These are phyloP conservation scores for Raphidocelis subcapitata DNA, from an alignment of 139 green algal genomes.

Conservation along the genomic window DNA sequence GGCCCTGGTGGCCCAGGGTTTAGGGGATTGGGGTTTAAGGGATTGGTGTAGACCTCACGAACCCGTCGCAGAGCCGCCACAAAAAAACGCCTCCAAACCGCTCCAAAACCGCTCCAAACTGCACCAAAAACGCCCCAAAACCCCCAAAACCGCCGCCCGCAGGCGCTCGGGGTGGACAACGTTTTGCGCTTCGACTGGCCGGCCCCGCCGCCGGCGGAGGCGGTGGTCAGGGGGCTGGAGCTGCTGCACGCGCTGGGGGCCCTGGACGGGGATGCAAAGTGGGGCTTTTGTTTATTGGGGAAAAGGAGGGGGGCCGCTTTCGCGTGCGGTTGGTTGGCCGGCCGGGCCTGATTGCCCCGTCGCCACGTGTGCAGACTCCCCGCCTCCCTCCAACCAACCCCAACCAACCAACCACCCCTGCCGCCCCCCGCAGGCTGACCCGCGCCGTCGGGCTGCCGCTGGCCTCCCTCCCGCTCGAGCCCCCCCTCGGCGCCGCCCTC, in stretches of 20 bases:
- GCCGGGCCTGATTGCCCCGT: neutral
- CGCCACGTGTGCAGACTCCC: neutral
- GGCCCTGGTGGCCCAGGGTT: too few species aligned
- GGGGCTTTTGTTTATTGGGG: conserved; percentile 4
- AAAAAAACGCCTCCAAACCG: too few species aligned
- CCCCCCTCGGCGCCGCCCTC: conserved; percentile 59
- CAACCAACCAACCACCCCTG: too few species aligned
- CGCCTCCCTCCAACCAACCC: too few species aligned
- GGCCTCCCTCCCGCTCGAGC: conserved; percentile 71
- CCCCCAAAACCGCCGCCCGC: too few species aligned
- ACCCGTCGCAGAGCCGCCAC: too few species aligned
- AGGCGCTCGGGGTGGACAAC: conserved; percentile 89
- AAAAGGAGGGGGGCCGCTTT: too few species aligned
- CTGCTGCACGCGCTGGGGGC: conserved; percentile 86
- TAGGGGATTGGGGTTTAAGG: too few species aligned
- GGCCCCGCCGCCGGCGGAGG: conserved; percentile 80
- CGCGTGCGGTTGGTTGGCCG: too few species aligned
- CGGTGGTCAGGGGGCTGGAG: conserved; percentile 83
- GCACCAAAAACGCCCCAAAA: too few species aligned
- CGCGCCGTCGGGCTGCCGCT: conserved; percentile 57
- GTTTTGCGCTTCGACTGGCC: conserved; percentile 92
- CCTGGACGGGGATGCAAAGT: conserved; percentile 79
- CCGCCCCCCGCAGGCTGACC: conserved; percentile 52
- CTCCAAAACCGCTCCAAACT: too few species aligned
- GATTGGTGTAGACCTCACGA: too few species aligned